Base-by-base conservation (phyloP, 2,329 filamentous ascomycete genomes). In the Anisogramma anomala region DNA sequence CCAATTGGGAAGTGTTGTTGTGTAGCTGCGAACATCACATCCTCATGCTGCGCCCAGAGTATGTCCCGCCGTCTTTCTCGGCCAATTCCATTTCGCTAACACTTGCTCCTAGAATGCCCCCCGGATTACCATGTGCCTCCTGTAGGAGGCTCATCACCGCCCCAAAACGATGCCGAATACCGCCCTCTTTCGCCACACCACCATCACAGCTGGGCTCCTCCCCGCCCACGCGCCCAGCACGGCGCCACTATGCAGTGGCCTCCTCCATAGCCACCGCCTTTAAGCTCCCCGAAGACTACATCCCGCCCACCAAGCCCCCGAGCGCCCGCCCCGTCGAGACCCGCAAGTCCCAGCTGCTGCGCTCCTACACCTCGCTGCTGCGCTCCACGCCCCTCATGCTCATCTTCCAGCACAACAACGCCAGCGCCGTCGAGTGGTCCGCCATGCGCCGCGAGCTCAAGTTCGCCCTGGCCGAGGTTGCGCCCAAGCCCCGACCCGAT, bases 301-400 rank as follows among this genome's bases (percentile, higher is more conserved):
- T 68, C 2, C 80, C 72, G 65, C 75, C 78, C 0, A 82, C 78
- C 1, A 87, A 95, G 61, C 89, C 88, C 3, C 86, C 85, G 3
- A 94, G 84, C 41, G 82, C 93, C 58, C 84, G 89, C 58, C 82
- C 80, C 15, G 76, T 88, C 34, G 83, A 94, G 58, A 82, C 82
- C 55, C 82, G 89, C 59, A 94, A 96, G 66, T 82, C 87, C 13
- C 91, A 98, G 63, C 72, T 96, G 45, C 71, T 79, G 44, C 79
- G 88, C 43, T 78, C 83, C 53, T 95, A 95, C 64, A 85, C 88
- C 38, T 91, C 88, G 34, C 69, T 94, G 47, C 76, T 95, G 44
- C 84, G 84, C 45, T 86, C 86, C 17, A 82, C 84, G 9, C 87
- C 88, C 30, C 63, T 95, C 47, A 80, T 94, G 51, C 73, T 95